phyloP scores from a whole-genome alignment of 257 asterid genomes.

The Fraxinus quadrangulata region DNA sequence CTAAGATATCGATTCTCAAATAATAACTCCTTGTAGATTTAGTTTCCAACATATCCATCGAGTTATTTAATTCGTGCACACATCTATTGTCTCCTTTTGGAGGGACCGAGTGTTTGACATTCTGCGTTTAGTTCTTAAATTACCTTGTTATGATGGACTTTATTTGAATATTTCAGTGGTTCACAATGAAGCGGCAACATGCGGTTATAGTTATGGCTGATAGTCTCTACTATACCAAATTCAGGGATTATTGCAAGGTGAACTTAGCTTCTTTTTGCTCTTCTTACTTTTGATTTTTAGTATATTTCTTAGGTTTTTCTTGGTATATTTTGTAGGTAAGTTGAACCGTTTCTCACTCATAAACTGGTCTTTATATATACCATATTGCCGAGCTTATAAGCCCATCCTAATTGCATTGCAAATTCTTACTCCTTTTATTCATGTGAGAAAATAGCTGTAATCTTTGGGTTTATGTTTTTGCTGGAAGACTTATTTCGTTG shows the following conservation, averaged over 20 bases:
- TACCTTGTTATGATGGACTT: constrained; percentile 22
- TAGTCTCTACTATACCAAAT: constrained; percentile 79
- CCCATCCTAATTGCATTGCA: not conserved
- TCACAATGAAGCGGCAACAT: constrained; percentile 97
- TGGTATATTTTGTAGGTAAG: not conserved
- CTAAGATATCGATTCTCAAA: not conserved
- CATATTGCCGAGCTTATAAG: not conserved
- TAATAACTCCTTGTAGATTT: not conserved
- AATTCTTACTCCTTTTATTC: not conserved
- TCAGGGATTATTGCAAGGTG: constrained; percentile 92
- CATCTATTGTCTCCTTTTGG: not conserved
- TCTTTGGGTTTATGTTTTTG: not conserved
- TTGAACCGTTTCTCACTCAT: not conserved
- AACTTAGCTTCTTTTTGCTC: constrained; percentile 2
- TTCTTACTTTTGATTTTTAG: constrained; percentile 18
- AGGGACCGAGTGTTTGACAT: not conserved
- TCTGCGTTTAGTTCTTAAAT: constrained; percentile 17
- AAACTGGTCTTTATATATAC: not conserved
- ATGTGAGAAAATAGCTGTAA: not conserved
- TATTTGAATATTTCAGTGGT: constrained; percentile 69
- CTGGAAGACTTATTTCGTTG: not conserved
- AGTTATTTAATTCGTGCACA: constrained; percentile 6
- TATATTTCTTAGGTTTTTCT: not conserved
- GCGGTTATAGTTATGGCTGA: constrained; percentile 85
- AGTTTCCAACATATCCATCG: not conserved